phyloP scores from a whole-genome alignment of 2,329 filamentous ascomycete species.

The Shiraia bambusicola region DNA sequence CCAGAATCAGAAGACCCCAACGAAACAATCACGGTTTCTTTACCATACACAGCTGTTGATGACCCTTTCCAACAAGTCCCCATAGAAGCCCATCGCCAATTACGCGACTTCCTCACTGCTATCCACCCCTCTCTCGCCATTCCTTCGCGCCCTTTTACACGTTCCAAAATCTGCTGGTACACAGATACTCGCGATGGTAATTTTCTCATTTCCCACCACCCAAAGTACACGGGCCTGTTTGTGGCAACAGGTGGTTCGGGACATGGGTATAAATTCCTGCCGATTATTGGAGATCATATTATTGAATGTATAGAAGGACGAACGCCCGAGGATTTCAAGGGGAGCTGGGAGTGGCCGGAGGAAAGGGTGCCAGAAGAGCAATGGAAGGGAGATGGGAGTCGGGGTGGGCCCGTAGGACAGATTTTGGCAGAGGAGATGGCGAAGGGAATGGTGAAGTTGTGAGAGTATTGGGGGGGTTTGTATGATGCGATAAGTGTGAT shows the following conservation, averaged over 20 bases:
- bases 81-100: constrained; percentile 33
- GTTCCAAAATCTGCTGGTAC: constrained; percentile 58
- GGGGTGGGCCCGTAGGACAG: constrained; percentile 43
- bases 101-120: constrained; percentile 33
- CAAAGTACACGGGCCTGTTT: constrained; percentile 54
- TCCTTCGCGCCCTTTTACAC: constrained; percentile 47
- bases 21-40: constrained; percentile 47
- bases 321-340: constrained; percentile 53
- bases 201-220: constrained; percentile 57
- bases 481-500: too few species aligned
- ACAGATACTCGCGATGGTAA: constrained; percentile 59
- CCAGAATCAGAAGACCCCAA: constrained; percentile 44
- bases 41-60: constrained; percentile 57
- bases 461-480: neutral
- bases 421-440: constrained; percentile 46
- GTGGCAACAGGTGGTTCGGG: constrained; percentile 63
- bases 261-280: constrained; percentile 64
- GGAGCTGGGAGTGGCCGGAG: constrained; percentile 61
- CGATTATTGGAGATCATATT: constrained; percentile 58
- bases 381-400: constrained; percentile 43
- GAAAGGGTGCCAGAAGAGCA: constrained; percentile 42
- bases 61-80: constrained; percentile 41
- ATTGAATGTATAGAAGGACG: constrained; percentile 52
- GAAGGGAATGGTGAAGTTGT: constrained; percentile 36
- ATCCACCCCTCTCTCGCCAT: constrained; percentile 36